These are phyloP conservation scores for Aspergillus carlsbadensis DNA, from an alignment of 495 filamentous ascomycete species.

Conservation along the genomic window DNA sequence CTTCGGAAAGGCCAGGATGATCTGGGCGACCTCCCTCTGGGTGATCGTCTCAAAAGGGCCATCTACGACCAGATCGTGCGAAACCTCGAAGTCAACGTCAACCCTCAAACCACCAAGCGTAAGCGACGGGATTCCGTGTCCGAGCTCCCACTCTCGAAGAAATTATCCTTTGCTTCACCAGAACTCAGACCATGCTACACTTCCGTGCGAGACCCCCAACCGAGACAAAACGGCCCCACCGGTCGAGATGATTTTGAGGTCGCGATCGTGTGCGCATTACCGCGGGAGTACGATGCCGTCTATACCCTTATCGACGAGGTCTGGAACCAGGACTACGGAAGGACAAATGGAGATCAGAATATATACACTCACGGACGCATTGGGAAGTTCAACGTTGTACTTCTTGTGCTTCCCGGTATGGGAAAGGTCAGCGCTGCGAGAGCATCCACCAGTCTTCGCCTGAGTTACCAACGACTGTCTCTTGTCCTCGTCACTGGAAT, in stretches of 20 bases:
- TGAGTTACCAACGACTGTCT: constrained; percentile 23
- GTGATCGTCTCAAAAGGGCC: neutral
- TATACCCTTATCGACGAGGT: constrained; percentile 19
- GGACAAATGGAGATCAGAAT: constrained; percentile 24
- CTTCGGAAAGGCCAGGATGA: neutral
- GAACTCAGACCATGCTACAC: neutral
- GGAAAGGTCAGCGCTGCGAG: constrained; percentile 28
- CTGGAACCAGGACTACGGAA: constrained; percentile 25
- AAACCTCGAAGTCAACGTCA: neutral
- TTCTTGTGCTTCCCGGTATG: constrained; percentile 24
- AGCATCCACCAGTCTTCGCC: constrained; percentile 21
- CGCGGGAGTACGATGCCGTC: constrained; percentile 32
- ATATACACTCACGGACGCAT: constrained; percentile 15
- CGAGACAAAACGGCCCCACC: neutral
- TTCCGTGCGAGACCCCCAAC: neutral
- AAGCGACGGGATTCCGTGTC: constrained; percentile 2
- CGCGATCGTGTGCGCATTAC: constrained; percentile 38
- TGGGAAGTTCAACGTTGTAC: constrained; percentile 29
- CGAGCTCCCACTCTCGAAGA: neutral
- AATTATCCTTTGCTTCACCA: neutral
- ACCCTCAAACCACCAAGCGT: neutral
- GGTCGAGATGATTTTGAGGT: constrained; percentile 23
- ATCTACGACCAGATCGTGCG: constrained; percentile 1
- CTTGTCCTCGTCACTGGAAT: constrained; percentile 26
- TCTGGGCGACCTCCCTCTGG: neutral